Evolutionary conservation across 805 yeast genomes (phyloP).

Genomic region (Tetrapisispora nanseiensis): DNA sequence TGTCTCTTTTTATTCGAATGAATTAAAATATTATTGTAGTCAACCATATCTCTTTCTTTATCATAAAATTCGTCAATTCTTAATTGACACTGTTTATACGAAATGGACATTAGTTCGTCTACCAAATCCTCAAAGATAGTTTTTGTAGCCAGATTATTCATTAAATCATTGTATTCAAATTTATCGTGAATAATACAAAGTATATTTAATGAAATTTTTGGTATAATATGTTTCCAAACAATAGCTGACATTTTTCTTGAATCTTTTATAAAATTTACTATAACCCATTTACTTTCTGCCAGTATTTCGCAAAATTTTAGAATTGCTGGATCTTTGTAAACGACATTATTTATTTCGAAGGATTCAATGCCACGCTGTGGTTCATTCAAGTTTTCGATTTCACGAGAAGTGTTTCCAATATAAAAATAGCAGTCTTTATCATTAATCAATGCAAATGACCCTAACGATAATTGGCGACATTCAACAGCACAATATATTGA

Average conservation of each 20-base stretch:
- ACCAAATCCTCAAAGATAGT: slow-evolving; percentile 22
- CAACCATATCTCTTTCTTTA: slow-evolving; percentile 3
- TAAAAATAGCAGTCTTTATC: slow-evolving; percentile 18
- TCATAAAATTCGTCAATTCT: slow-evolving; percentile 8
- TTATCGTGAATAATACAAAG: slow-evolving; percentile 27
- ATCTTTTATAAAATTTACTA: slow-evolving; percentile 6
- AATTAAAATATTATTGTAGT: slow-evolving; percentile 15
- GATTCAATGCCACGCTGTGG: not conserved
- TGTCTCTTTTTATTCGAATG: slow-evolving; percentile 17
- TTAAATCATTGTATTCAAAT: slow-evolving; percentile 20
- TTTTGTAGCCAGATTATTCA: slow-evolving; percentile 17
- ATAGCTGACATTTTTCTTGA: slow-evolving; percentile 18
- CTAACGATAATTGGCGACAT: slow-evolving; percentile 25
- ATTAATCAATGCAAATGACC: slow-evolving; percentile 25
- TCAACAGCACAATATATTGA: slow-evolving; percentile 25
- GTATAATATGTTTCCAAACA: slow-evolving; percentile 25
- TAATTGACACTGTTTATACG: slow-evolving; percentile 17
- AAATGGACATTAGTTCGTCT: slow-evolving; percentile 21
- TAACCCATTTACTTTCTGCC: slow-evolving; percentile 17
- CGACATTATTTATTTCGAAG: not conserved
- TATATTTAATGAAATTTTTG: slow-evolving; percentile 25
- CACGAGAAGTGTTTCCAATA: slow-evolving; percentile 16
- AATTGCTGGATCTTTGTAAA: slow-evolving; percentile 5
- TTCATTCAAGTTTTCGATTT: not conserved
- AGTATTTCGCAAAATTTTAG: slow-evolving; percentile 7